A percentile compares a stretch with the other conserved stretches of the same genome.
Evolutionary conservation across 352 stramenopile species (phyloP).

Genomic region (Blastocystis sp.): DNA sequence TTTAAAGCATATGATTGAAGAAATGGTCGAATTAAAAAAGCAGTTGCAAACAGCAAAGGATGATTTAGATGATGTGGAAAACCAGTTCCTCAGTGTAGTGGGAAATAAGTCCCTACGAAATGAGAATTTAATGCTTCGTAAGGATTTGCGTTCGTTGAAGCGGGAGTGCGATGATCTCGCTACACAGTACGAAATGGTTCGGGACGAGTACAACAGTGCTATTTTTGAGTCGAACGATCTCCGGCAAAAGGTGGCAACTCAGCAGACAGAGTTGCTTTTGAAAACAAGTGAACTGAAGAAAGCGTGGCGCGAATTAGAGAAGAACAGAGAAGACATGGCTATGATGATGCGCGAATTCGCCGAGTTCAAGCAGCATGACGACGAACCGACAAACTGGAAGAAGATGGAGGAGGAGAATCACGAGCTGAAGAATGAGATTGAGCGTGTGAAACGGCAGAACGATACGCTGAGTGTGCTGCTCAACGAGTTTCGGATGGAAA

Average conservation of each 20-base stretch:
- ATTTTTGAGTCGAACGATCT: constrained; percentile 52
- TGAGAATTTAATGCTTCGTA: constrained; percentile 13
- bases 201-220: constrained; percentile 43
- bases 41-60: not conserved
- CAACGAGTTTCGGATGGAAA: constrained; percentile 49
- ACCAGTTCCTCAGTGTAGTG: constrained; percentile 12
- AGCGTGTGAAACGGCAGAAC: not conserved
- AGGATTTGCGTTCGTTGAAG: constrained; percentile 45
- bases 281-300: constrained; percentile 47
- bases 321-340: constrained; percentile 45
- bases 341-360: constrained; percentile 54
- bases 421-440: constrained; percentile 38
- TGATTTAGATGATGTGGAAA: constrained; percentile 46
- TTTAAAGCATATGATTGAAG: constrained; percentile 51
- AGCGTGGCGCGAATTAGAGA: constrained; percentile 1
- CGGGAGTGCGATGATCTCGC: not conserved
- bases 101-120: constrained; percentile 37
- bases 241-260: not conserved
- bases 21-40: constrained; percentile 46
- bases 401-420: constrained; percentile 41
- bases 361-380: not conserved
- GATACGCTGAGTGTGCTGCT: constrained; percentile 26
- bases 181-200: constrained; percentile 51
- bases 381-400: not conserved
- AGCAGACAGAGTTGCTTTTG: constrained; percentile 16